Base-by-base conservation (phyloP, 2,329 filamentous ascomycete genomes). In the Paraphaeosphaeria sporulosa region DNA sequence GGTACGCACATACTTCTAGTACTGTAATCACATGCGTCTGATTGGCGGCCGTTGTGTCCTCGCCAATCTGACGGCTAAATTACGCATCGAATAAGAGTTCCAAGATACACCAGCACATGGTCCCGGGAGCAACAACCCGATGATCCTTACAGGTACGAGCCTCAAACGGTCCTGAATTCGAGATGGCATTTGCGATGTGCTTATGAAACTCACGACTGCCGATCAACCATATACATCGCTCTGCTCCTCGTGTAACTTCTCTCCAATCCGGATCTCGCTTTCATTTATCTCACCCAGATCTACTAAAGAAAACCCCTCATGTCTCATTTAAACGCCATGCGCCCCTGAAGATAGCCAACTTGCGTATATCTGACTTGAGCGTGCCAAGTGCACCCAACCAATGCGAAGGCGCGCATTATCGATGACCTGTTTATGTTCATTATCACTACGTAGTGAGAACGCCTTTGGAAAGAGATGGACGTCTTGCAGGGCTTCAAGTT, bases 381-480 rank as follows among this genome's bases (percentile, higher is more conserved):
- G 25, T 50, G 32, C 23, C 38, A 44, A 47, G n/a, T 12, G 30
- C 25, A 15, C 4, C 27, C 15, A 10, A 49, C 58, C 58, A 53
- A 57, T 49, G 36, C 54, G 34, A 43, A 8, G 25, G 44, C 10
- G 21, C 21, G 49, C 25, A 57, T 43, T 44, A 19, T 38, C 12
- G 38, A 55, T 59, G 51, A 55, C 51, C 46, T 32, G 50, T 59
- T 46, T 59, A 51, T 46, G 36, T 27, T 54, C 57, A 55, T 44
- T 55, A 50, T 51, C 49, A 46, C 25, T 30, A n/a, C 47, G n/a
- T 21, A 13, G 43, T n/a, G 15, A 32, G 40, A 46, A 13, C 25
- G 23, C 46, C 47, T 30, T 47, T 50, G 51, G 34, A 17, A 43
- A 44, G 27, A 15, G 49, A 32, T 49, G 32, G 25, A 7, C 15